Conservation (phyloP, 169 alveolate species). For the Eimeria praecox region DNA sequence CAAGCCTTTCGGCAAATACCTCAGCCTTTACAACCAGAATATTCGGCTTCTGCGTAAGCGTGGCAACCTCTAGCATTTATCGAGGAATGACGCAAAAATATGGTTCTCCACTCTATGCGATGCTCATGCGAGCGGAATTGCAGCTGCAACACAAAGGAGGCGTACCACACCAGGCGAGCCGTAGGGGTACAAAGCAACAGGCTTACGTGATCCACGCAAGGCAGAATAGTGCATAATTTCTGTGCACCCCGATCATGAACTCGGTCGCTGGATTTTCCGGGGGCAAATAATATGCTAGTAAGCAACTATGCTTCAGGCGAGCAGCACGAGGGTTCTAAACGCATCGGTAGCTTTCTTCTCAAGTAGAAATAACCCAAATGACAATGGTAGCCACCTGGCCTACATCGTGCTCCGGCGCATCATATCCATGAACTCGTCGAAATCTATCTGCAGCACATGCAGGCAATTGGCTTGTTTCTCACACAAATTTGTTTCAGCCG, state of each 20-base stretch:
- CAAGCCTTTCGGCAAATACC: neutral
- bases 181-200: too few relatives aligned
- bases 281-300: neutral
- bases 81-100: neutral
- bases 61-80: neutral
- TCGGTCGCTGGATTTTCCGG: neutral
- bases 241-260: neutral
- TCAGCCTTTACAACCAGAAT: neutral
- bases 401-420: slow-evolving; percentile 73
- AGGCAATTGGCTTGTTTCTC: neutral
- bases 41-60: neutral
- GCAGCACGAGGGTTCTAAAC: neutral
- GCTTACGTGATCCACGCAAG: neutral
- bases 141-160: slow-evolving; percentile 6
- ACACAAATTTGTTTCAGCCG: neutral
- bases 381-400: neutral
- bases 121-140: slow-evolving; percentile 36
- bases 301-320: neutral
- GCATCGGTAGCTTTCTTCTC: neutral
- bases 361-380: neutral
- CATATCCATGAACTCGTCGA: slow-evolving; percentile 83
- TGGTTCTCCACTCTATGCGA: slow-evolving; percentile 28
- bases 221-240: neutral
- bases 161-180: neutral
- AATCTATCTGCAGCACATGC: slow-evolving; percentile 79